Evolutionary conservation across 129 eudicot genomes (phyloP).

Genomic region (Chrysanthemum seticuspe): DNA sequence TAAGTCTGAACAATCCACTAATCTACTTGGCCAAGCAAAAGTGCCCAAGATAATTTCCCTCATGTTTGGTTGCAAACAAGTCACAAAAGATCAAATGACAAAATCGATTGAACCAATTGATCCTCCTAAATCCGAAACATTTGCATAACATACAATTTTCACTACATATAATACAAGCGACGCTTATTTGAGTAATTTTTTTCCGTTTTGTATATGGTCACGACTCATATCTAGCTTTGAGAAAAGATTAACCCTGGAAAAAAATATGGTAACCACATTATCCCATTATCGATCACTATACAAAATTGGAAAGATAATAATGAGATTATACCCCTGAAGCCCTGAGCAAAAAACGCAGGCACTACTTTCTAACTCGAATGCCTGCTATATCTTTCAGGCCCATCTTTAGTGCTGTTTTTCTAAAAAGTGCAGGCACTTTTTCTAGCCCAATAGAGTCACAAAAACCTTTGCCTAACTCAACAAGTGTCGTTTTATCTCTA

Average conservation of each 20-base stretch:
- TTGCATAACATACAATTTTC: neutral
- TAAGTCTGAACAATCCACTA: too few species aligned
- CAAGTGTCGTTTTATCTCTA: constrained; percentile 87
- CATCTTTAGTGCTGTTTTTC: constrained; percentile 86
- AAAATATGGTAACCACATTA: neutral
- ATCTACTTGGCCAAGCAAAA: too few species aligned
- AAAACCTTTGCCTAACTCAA: constrained; percentile 63
- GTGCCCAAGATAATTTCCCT: too few species aligned
- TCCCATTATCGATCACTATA: neutral
- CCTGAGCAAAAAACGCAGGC: neutral
- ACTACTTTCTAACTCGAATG: constrained; percentile 63
- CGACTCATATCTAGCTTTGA: neutral
- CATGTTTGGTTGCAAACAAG: too few species aligned
- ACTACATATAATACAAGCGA: neutral
- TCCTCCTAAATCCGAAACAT: neutral
- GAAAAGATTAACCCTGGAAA: neutral
- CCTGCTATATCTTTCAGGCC: constrained; percentile 84
- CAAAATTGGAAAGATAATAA: neutral
- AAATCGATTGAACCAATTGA: too few species aligned
- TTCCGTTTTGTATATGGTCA: neutral
- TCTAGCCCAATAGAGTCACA: constrained; percentile 70
- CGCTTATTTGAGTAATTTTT: neutral
- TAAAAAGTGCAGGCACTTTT: constrained; percentile 69
- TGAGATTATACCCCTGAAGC: too few species aligned
- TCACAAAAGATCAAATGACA: too few species aligned